Base-by-base conservation (phyloP, 2,329 filamentous ascomycete species). In the Pezicula rhizophila region DNA sequence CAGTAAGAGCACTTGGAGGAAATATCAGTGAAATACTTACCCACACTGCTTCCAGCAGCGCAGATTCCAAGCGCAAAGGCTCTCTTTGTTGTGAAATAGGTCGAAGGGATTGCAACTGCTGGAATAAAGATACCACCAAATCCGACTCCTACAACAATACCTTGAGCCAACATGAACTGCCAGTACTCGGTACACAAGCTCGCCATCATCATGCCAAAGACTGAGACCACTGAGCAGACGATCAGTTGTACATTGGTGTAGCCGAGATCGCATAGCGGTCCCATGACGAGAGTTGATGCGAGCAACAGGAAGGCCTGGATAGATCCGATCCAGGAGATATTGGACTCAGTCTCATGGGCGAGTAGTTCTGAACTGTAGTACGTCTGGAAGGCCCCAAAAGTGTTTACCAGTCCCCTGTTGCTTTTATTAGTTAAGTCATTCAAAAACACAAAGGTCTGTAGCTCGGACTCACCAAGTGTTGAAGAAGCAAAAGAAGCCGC, bases 181-280 rank as follows among this genome's bases (percentile, higher is more conserved):
- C 71, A 78, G 60, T 76, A 78, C 46, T 74, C 57, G 1, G 65
- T 74, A 47, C 68, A 81, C 51, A 84, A 62, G 10, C 70, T 75
- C 0, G 76, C 70, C 78, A 83, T 81, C 77, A 85, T 82, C 10
- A 84, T 57, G 2, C 77, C 74, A 47, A 83, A 75, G 10, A 84
- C 73, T 8, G n/a, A 17, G 17, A 40, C 17, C 5, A 18, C 38
- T 2, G 38, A 40, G 14, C 38, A 47, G 80, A 40, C 23, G 38
- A 40, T 40, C 17, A 40, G 23, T 15, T 40, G 38, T 18, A 23
- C 17, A 23, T 23, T 10, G 38, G 38, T 40, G 51, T 71, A 61
- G 2, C 71, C 71, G 5, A 60, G 59, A 51, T 75, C 71, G 48
- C 66, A 68, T 3, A 70, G 50, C 0, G 67, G 69, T 0, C 72